phyloP scores from a whole-genome alignment of 2,329 filamentous ascomycete species.

The Setomelanomma holmii region DNA sequence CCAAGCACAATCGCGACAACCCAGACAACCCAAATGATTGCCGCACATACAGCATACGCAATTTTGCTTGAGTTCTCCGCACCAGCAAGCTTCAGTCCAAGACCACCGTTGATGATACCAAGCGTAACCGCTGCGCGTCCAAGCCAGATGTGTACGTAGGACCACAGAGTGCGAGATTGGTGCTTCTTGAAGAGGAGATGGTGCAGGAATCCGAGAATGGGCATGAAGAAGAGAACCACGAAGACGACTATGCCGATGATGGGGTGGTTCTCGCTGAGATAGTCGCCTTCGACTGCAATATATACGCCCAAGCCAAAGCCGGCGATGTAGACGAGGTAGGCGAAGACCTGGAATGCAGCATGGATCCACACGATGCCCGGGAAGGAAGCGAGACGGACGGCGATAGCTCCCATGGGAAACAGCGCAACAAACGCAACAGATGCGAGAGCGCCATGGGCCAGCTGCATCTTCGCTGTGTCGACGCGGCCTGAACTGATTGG shows the following conservation, averaged over 20 bases:
- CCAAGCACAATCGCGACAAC: conserved; percentile 38
- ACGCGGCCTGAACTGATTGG: conserved; percentile 12
- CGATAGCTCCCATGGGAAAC: conserved; percentile 54
- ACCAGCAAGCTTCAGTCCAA: conserved; percentile 59
- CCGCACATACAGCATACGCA: conserved; percentile 60
- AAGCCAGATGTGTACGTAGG: conserved; percentile 62
- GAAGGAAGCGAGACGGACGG: conserved; percentile 53
- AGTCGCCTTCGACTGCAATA: conserved; percentile 50
- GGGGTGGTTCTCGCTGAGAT: conserved; percentile 53
- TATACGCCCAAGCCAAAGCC: conserved; percentile 61
- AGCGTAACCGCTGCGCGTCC: conserved; percentile 59
- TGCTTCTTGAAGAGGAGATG: conserved; percentile 59
- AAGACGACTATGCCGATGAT: conserved; percentile 64
- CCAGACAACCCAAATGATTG: conserved; percentile 51
- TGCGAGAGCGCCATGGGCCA: conserved; percentile 54
- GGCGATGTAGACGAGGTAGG: conserved; percentile 56
- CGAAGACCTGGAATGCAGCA: conserved; percentile 56
- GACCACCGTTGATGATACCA: conserved; percentile 64
- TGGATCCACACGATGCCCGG: conserved; percentile 54
- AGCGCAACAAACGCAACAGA: conserved; percentile 54
- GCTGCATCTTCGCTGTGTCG: conserved; percentile 42
- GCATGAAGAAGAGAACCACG: conserved; percentile 61
- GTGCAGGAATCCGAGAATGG: conserved; percentile 59
- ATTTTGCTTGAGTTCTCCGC: conserved; percentile 48
- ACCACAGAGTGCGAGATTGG: conserved; percentile 54